Conservation (phyloP, 2,329 filamentous ascomycete species). For the Colletotrichum sp. region DNA sequence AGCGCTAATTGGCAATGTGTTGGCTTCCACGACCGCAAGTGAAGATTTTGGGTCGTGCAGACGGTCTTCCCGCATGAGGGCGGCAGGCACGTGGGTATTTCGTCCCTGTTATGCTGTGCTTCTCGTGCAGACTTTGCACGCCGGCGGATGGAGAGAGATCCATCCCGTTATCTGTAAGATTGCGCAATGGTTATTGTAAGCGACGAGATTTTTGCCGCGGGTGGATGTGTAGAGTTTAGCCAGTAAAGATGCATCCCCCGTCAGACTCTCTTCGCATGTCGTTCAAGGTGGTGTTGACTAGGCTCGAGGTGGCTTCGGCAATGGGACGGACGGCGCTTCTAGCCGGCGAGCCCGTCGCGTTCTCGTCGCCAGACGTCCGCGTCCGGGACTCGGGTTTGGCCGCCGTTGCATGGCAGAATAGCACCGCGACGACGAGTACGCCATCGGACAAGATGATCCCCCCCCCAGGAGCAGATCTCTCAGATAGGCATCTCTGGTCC, state of each 20-base stretch:
- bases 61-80: neutral
- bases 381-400: neutral
- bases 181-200: neutral
- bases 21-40: neutral
- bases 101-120: neutral
- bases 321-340: neutral
- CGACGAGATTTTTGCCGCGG: neutral
- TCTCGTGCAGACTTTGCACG: neutral
- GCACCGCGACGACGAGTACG: neutral
- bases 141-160: neutral
- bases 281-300: neutral
- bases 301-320: neutral
- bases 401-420: neutral
- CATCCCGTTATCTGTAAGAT: neutral
- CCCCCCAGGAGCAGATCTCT: neutral
- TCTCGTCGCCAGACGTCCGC: neutral
- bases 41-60: constrained; percentile 4
- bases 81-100: constrained; percentile 10
- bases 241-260: neutral
- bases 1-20: constrained; percentile 3
- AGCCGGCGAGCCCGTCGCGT: neutral
- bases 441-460: constrained; percentile 2
- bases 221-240: neutral
- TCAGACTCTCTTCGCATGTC: neutral
- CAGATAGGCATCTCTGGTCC: neutral